A percentile compares a stretch with the other conserved stretches of the same genome.
Evolutionary conservation across 768 basidiomycete species (phyloP).

Genomic region (Gyrodon lividus): DNA sequence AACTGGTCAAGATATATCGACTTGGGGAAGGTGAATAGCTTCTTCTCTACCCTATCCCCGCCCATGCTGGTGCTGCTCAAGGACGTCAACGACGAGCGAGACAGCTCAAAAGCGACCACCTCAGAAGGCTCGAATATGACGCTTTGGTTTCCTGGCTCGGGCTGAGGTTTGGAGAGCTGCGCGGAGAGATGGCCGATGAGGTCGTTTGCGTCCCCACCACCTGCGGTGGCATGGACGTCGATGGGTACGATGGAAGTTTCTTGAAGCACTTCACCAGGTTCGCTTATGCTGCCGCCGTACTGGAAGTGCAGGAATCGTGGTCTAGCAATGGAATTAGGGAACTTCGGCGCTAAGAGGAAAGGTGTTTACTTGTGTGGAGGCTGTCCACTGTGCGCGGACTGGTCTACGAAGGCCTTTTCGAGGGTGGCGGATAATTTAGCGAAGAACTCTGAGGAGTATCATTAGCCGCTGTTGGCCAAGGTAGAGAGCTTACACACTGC

Average conservation of each 20-base stretch:
- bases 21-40: conserved; percentile 58
- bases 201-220: conserved; percentile 45
- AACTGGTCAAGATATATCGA: conserved; percentile 74
- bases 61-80: conserved; percentile 13
- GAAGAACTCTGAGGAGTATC: conserved; percentile 45
- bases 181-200: conserved; percentile 51
- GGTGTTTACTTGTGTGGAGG: conserved; percentile 30
- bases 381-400: conserved; percentile 35
- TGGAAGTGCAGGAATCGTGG: conserved; percentile 54
- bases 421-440: conserved; percentile 41
- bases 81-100: conserved; percentile 25
- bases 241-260: conserved; percentile 52
- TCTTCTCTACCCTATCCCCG: conserved; percentile 25
- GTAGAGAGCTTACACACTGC: conserved; percentile 28
- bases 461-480: conserved; percentile 13
- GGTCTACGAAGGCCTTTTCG: conserved; percentile 43
- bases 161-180: conserved; percentile 30
- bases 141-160: conserved; percentile 41
- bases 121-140: conserved; percentile 65
- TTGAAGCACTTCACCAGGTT: conserved; percentile 30
- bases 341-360: neutral
- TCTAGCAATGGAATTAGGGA: conserved; percentile 14
- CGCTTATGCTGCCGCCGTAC: conserved; percentile 45
- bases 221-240: conserved; percentile 38
- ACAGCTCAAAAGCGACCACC: conserved; percentile 57